Evolutionary conservation across 2,329 filamentous ascomycete genomes (phyloP), one percentile per base, ranked within the genome.

Genomic region (Fusarium duplospermum): DNA sequence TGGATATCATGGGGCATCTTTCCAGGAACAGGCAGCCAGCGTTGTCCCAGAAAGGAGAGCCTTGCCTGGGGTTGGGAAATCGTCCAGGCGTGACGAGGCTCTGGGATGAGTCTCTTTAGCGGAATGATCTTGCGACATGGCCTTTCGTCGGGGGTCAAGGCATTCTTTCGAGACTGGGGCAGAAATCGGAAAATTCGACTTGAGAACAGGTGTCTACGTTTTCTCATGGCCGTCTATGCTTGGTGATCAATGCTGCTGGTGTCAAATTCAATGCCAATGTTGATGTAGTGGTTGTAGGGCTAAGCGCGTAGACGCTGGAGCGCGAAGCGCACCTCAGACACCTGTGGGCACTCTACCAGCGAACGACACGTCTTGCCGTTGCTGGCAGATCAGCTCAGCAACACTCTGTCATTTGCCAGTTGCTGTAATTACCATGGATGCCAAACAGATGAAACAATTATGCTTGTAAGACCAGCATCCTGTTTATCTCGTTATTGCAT

Each of bases 271-370:
- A 47, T 52, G 47, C 47, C 27, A 64, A 67, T 42, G 27, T 38
- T 56, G 36, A 33, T 52, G 31, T 56, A 42, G 31, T 38, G 52
- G 20, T 61, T 36, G 31, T 36, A 40, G 47, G 35, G 56, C 33
- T 73, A 71, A 71, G 71, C 70, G 70, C 70, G 59, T 61, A 62
- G 40, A 27, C 65, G 70, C 66, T 57, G 59, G 36, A 64, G 16
- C 40, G 40, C 54, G 57, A 47, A 47, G 63, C 52, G 57, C 59
- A 66, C 47, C 24, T 52, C 36, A 57, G 72, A 52, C 52, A 66
- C 45, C 45, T 50, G 36, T 52, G 72, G 62, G 69, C 71, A 71
- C 67, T 52, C 24, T 52, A 8, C 47, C 52, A 73, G 58, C 40
- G 36, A 29, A 60, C 57, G 24, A 29, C 35, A 29, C 24, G 57